Base-by-base conservation (phyloP, 139 green algal genomes). In the Cymbomonas tetramitiformis region DNA sequence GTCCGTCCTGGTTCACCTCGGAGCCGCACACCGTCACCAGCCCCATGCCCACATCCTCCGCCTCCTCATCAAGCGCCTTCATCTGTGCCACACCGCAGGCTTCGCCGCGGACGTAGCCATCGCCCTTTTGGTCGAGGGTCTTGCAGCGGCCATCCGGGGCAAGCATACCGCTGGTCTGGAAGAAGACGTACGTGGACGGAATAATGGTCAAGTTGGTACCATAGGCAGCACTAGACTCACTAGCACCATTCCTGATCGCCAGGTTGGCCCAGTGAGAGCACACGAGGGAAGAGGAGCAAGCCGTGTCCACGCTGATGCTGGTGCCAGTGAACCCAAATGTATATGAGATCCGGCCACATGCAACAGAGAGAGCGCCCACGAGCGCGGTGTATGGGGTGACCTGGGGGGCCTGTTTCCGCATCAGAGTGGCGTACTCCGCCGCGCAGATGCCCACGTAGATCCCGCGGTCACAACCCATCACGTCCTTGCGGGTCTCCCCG, bases 1-100 rank as follows among this genome's bases (percentile, higher is more conserved):
- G 69, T 5, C 86, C 86, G 57, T 94, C 86, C 68, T 93, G 83
- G 65, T 94, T 94, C 19, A 94, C 82, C 0, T 81, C 69, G 19
- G 64, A 77, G 0, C 79, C 82, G n/a, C 1, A 51, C 54, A 0
- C 89, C 40, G 33, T 84, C 31, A 21, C 29, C 46, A 28, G 4
- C 53, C 1, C 18, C 18, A 8, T 40, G 10, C 10, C n/a, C n/a
- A n/a, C n/a, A n/a, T n/a, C n/a, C n/a, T n/a, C n/a, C n/a, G n/a
- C n/a, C n/a, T n/a, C n/a, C n/a, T n/a, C n/a, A n/a, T n/a, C n/a
- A n/a, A n/a, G n/a, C n/a, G n/a, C n/a, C n/a, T n/a, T n/a, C n/a
- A 53, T n/a, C n/a, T 7, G 7, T 18, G 41, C 2, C n/a, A 61
- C 38, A 19, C 36, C 53, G 4, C 38, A 23, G 3, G 23, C 19